Base-by-base conservation (phyloP, 129 eudicot genomes). In the Pseudognaphalium luteoalbum region DNA sequence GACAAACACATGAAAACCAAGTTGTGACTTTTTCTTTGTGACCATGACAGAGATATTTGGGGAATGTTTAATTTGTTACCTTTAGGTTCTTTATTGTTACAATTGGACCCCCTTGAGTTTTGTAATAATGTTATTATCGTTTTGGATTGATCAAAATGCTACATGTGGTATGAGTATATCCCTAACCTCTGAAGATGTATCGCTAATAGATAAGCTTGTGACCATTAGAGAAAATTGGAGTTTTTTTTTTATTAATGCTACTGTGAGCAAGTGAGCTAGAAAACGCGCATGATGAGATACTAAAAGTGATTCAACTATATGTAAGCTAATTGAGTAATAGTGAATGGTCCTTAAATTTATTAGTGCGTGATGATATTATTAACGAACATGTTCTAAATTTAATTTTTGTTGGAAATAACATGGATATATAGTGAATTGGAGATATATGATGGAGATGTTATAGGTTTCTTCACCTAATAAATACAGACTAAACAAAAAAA, bases 21-120 rank as follows among this genome's bases (percentile, higher is more conserved):
- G 66, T 79, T 73, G 74, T 56, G 79, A 76, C 89, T 85, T 85
- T 85, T 59, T 68, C 71, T 44, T 80, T 73, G 72, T 72, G 76
- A 76, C 77, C 33, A 47, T 7, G 77, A 74, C 71, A 62, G 56
- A 34, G 71, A 77, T 68, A 58, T 68, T 32, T 68, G 16, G n/a
- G 17, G 21, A 56, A 9, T 73, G 56, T 11, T 42, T 67, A 56
- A 52, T 30, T 56, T n/a, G 19, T 16, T 19, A 9, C 70, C 66
- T 58, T 80, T 39, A 66, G 54, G 80, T 74, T 74, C 59, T 35
- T 41, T 7, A 10, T 4, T 57, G 44, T 35, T 42, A 68, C 70
- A 80, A 1, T 15, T 19, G 0, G 8, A 59, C 71, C 83, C 74
- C 80, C 59, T 67, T 68, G 11, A 52, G n/a, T 66, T 51, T 8